Percentiles rank a stretch among this genome's conserved stretches.
These are phyloP conservation scores for Phytophthora megakarya DNA, from an alignment of 352 stramenopile species.

Conservation along the genomic window DNA sequence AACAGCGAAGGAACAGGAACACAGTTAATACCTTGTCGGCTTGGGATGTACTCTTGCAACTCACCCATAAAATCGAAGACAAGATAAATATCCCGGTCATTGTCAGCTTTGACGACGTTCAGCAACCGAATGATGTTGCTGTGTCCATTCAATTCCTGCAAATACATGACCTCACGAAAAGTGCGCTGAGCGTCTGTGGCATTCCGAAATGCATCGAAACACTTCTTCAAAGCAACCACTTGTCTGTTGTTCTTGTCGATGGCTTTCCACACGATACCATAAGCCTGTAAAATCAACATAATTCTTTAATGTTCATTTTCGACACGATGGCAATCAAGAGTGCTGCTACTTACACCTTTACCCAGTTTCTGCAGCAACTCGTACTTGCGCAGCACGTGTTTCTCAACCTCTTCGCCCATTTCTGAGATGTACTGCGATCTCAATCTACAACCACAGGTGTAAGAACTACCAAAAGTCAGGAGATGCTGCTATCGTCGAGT, in stretches of 20 bases:
- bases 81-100: slow-evolving; percentile 96
- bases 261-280: slow-evolving; percentile 97
- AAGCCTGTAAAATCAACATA: slow-evolving; percentile 61
- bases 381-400: slow-evolving; percentile 93
- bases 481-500: slow-evolving; percentile 12
- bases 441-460: slow-evolving; percentile 1
- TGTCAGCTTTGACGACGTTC: slow-evolving; percentile 95
- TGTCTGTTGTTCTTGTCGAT: slow-evolving; percentile 92
- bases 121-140: slow-evolving; percentile 95
- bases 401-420: slow-evolving; percentile 94
- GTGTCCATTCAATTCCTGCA: slow-evolving; percentile 92
- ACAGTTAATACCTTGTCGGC: background rate
- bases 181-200: slow-evolving; percentile 94
- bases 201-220: slow-evolving; percentile 97
- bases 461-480: slow-evolving; percentile 13
- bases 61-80: slow-evolving; percentile 97
- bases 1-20: background rate
- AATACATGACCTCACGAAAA: slow-evolving; percentile 96
- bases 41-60: slow-evolving; percentile 3
- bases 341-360: slow-evolving; percentile 78
- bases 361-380: slow-evolving; percentile 93
- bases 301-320: background rate
- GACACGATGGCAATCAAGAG: background rate
- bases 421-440: background rate
- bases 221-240: slow-evolving; percentile 96